phyloP scores from a whole-genome alignment of 1,139 yeast genomes.

The Saccharomycopsis hybrid region DNA sequence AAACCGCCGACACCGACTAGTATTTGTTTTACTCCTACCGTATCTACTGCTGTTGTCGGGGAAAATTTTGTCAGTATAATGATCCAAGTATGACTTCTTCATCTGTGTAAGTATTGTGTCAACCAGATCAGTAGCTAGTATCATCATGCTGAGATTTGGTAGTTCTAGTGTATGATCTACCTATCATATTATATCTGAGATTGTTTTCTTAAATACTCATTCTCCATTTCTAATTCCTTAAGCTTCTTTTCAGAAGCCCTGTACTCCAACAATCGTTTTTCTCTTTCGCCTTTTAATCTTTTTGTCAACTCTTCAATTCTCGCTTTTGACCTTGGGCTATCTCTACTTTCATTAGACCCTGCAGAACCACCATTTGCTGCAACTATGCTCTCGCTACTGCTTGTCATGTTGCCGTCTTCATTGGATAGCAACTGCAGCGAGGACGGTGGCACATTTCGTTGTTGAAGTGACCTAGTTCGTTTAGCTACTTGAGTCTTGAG shows the following conservation, averaged over 20 bases:
- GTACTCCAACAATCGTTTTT: constrained; percentile 55
- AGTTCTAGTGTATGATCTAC: too few species aligned
- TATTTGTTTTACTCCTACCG: too few species aligned
- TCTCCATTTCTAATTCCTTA: constrained; percentile 47
- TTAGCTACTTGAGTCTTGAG: constrained; percentile 4
- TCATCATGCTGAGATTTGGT: too few species aligned
- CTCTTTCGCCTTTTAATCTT: constrained; percentile 67
- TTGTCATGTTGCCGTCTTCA: neutral
- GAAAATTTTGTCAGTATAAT: too few species aligned
- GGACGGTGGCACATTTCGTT: neutral
- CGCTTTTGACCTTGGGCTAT: constrained; percentile 32
- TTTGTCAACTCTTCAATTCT: constrained; percentile 56
- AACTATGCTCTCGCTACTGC: neutral
- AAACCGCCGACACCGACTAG: too few species aligned
- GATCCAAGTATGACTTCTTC: too few species aligned
- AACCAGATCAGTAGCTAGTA: too few species aligned
- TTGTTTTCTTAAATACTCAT: constrained; percentile 4
- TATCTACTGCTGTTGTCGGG: too few species aligned
- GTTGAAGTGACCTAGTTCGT: too few species aligned
- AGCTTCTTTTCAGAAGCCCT: constrained; percentile 49
- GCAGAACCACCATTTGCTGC: neutral
- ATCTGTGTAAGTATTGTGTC: too few species aligned
- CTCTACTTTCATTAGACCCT: neutral
- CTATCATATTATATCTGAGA: too few species aligned
- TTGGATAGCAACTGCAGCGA: too few species aligned